Evolutionary conservation across 192 early-diverging fungal species (phyloP).

Genomic region (Coemansia sp.): DNA sequence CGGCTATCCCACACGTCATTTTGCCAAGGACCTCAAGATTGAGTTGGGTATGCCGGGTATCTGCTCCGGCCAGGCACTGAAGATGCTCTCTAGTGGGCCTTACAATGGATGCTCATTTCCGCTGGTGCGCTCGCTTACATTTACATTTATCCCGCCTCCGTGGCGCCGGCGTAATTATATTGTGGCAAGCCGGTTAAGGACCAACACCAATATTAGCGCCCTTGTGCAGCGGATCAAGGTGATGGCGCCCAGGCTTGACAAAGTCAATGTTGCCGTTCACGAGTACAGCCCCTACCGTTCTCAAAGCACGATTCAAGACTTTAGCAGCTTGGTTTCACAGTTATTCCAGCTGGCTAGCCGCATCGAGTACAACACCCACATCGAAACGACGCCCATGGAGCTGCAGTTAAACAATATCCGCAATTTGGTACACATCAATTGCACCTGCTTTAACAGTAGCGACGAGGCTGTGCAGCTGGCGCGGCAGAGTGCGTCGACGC

Average conservation of each 20-base stretch:
- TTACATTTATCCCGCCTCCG: not conserved
- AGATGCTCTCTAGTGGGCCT: not conserved
- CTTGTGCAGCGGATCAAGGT: not conserved
- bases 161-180: not conserved
- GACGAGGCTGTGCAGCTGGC: not conserved
- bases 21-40: not conserved
- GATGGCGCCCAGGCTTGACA: not conserved
- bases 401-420: not conserved
- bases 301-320: not conserved
- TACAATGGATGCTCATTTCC: not conserved
- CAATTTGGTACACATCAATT: not conserved
- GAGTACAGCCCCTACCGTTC: not conserved
- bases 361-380: not conserved
- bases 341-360: not conserved
- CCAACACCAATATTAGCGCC: not conserved
- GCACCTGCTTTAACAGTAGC: not conserved
- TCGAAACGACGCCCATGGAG: not conserved
- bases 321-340: not conserved
- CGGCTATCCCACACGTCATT: not conserved
- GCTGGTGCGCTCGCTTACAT: not conserved
- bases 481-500: not conserved
- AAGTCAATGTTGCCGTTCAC: not conserved
- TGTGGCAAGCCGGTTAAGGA: not conserved
- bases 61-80: not conserved
- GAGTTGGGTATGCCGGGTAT: not conserved